Percentiles rank a stretch among this genome's conserved stretches.
phyloP scores from a whole-genome alignment of 306 rosid genomes.

The Styphnolobium japonicum region DNA sequence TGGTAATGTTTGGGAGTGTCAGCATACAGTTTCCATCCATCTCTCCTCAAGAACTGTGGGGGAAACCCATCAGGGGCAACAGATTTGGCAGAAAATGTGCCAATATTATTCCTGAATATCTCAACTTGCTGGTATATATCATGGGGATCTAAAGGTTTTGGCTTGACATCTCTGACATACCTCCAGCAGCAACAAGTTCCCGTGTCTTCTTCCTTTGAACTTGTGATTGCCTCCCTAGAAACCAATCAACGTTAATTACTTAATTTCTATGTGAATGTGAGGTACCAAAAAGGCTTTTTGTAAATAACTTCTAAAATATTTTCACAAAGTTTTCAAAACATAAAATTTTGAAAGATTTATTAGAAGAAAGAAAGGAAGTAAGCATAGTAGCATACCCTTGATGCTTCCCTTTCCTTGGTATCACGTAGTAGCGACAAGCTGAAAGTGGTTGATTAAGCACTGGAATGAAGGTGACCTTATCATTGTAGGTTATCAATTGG shows the following conservation, averaged over 20 bases:
- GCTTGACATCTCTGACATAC: neutral
- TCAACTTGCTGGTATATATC: conserved; percentile 20
- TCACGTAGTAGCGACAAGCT: neutral
- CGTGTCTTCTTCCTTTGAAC: conserved; percentile 25
- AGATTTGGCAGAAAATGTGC: conserved; percentile 18
- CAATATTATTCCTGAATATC: too few species aligned
- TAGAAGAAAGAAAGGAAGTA: too few species aligned
- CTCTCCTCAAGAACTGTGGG: conserved; percentile 22
- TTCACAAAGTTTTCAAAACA: too few species aligned
- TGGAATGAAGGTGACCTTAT: conserved; percentile 14
- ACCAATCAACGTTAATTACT: too few species aligned
- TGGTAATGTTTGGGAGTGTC: conserved; percentile 19
- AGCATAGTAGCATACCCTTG: conserved; percentile 25
- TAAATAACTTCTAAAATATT: too few species aligned
- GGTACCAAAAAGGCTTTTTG: too few species aligned
- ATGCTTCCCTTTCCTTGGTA: neutral
- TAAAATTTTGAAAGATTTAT: too few species aligned
- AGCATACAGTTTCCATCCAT: conserved; percentile 30
- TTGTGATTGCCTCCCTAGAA: conserved; percentile 26
- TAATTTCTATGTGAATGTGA: too few species aligned
- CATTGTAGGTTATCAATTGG: too few species aligned
- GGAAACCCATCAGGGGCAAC: conserved; percentile 42
- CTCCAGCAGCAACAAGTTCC: neutral
- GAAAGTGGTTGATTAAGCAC: neutral
- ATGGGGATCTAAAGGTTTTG: conserved; percentile 15